These are phyloP conservation scores for Chaetomium tenue DNA, from an alignment of 495 filamentous ascomycete genomes.

Conservation along the genomic window DNA sequence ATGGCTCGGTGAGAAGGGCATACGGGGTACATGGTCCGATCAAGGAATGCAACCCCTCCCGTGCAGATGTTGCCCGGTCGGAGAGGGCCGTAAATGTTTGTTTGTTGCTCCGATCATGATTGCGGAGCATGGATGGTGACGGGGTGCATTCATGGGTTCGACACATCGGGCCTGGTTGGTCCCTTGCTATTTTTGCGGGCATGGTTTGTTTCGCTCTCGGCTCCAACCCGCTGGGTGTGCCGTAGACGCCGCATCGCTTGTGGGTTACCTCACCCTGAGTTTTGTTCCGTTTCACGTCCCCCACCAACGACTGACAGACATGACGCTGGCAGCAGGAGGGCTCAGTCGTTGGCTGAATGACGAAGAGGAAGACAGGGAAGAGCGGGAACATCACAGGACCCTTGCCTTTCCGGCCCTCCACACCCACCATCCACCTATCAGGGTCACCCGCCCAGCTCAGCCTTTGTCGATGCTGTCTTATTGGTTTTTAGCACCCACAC, in stretches of 20 bases:
- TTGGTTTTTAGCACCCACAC: constrained; percentile 18
- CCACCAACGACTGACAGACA: constrained; percentile 18
- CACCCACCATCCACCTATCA: constrained; percentile 17
- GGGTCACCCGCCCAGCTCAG: constrained; percentile 26
- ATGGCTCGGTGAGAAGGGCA: not conserved
- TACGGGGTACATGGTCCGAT: not conserved
- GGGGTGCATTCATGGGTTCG: constrained; percentile 3
- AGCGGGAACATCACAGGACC: constrained; percentile 23
- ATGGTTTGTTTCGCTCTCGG: constrained; percentile 17
- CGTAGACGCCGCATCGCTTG: constrained; percentile 17
- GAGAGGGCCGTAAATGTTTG: constrained; percentile 6
- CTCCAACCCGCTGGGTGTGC: constrained; percentile 24
- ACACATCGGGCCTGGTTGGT: not conserved
- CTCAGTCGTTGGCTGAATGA: not conserved
- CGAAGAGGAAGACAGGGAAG: not conserved
- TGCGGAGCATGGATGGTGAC: not conserved
- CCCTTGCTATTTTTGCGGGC: constrained; percentile 19
- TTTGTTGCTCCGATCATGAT: not conserved
- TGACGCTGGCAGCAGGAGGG: not conserved
- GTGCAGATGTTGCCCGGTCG: constrained; percentile 4
- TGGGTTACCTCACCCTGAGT: constrained; percentile 12
- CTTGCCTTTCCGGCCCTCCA: constrained; percentile 18
- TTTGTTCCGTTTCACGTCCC: constrained; percentile 23
- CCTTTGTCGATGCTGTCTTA: constrained; percentile 2
- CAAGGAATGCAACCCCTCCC: not conserved